Evolutionary conservation across 768 basidiomycete genomes (phyloP), one percentile per base, ranked within the genome.

Genomic region (Sutorius australiensis): DNA sequence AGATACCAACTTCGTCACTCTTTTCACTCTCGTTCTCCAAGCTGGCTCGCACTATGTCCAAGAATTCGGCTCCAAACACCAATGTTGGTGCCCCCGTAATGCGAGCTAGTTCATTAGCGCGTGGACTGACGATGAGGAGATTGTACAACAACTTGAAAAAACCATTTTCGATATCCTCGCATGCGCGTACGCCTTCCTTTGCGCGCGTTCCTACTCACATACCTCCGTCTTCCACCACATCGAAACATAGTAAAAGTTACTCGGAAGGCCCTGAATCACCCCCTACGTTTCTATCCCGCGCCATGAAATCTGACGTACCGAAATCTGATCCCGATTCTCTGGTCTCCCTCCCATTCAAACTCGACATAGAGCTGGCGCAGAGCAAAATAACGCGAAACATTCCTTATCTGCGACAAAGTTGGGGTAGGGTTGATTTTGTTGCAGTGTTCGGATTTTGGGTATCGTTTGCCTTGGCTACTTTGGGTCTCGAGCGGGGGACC

Each of bases 341-440:
- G n/a, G 68, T 81, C 13, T 62, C 71, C 3, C 76, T 86, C 9
- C 86, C 86, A 0, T 87, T 87, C 62, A 76, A 78, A 24, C 67
- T 87, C 38, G 82, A 80, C 61, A 70, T 89, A n/a, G 71, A 72
- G 16, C 72, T 80, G 55, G 72, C 79, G 0, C 80, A 77, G 55
- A 74, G 79, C 49, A 81, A 82, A 58, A 78, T 82, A n/a, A 71
- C 73, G 27, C 75, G 83, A 32, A 85, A 87, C 57, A 76, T 94
- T 2, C 94, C 95, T 0, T 98, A 92, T 67, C 77, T 98, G 1
- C 80, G 95, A 9, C 93, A 98, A 63, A 89, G 89, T 50, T 98
- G 94, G 94, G 88, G 81, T 61, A 75, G 93, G 46, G 87, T 97
- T 50, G 95, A 98, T 67, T 83, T 88, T 57, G 71, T 98, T 40